Conservation (phyloP, 129 eudicot genomes). For the Flaveria sonorensis region DNA sequence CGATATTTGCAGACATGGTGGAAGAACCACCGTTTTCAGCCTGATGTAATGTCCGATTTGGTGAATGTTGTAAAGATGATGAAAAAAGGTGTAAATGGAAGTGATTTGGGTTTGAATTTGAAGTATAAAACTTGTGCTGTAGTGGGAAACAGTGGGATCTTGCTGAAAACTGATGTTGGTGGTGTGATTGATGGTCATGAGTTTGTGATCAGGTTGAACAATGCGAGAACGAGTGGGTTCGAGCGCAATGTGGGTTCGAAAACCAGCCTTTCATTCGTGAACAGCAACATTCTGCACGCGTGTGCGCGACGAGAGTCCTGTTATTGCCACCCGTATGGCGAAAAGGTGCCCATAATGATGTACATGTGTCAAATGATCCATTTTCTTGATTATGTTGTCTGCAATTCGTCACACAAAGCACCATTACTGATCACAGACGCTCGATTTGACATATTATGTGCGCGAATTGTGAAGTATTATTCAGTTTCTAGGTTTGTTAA, state of each 20-base stretch:
- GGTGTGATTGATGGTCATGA: conserved; percentile 69
- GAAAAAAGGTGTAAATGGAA: conserved; percentile 26
- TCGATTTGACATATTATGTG: conserved; percentile 69
- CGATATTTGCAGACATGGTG: conserved; percentile 68
- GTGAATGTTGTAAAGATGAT: conserved; percentile 35
- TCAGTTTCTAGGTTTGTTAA: conserved; percentile 63
- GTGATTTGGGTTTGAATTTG: background rate
- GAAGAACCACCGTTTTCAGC: conserved; percentile 47
- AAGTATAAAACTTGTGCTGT: conserved; percentile 76
- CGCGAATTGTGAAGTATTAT: conserved; percentile 84
- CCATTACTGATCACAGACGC: conserved; percentile 77
- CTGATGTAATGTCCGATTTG: conserved; percentile 66
- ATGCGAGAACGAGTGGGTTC: conserved; percentile 57
- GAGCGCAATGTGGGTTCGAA: conserved; percentile 73
- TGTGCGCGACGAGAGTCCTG: conserved; percentile 79
- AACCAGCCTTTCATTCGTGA: conserved; percentile 76
- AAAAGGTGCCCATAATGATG: conserved; percentile 67
- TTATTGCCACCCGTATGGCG: conserved; percentile 87
- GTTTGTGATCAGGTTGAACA: conserved; percentile 75
- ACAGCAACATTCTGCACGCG: conserved; percentile 75
- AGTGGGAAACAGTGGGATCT: conserved; percentile 94
- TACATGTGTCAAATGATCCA: conserved; percentile 89
- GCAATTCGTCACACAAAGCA: conserved; percentile 62
- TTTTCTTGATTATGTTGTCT: conserved; percentile 73
- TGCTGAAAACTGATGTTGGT: conserved; percentile 60